Percentiles rank a stretch among this genome's conserved stretches.
phyloP scores from a whole-genome alignment of 2,329 filamentous ascomycete genomes.

The Penicillium rolfsii region DNA sequence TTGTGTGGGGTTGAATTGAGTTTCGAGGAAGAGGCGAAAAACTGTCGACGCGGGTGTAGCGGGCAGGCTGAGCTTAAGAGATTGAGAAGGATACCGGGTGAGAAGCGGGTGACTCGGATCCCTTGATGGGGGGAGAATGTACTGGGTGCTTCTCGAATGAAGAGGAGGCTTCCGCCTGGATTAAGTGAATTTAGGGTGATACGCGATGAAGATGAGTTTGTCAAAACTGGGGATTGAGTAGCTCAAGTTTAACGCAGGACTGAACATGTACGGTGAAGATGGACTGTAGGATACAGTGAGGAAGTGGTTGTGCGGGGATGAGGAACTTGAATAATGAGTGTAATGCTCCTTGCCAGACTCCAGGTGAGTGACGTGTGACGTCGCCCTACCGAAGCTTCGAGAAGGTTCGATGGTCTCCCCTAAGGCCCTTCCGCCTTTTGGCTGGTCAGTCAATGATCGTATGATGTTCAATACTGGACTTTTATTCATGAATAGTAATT shows the following conservation, averaged over 20 bases:
- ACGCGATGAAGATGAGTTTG: not conserved
- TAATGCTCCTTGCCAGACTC: slow-evolving; percentile 17
- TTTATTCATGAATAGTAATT: not conserved
- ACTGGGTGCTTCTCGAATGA: slow-evolving; percentile 36
- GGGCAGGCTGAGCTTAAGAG: slow-evolving; percentile 11
- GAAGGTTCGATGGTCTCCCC: slow-evolving; percentile 36
- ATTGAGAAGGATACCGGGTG: slow-evolving; percentile 4
- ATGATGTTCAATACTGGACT: not conserved
- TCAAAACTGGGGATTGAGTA: slow-evolving; percentile 4
- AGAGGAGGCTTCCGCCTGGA: slow-evolving; percentile 38
- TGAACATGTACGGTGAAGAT: not conserved
- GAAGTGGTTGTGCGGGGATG: slow-evolving; percentile 4
- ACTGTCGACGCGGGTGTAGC: not conserved
- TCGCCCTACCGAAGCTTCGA: slow-evolving; percentile 40
- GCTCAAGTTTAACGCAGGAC: not conserved
- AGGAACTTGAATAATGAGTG: slow-evolving; percentile 18
- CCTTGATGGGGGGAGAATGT: slow-evolving; percentile 2
- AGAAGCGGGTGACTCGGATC: slow-evolving; percentile 12
- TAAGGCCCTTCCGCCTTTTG: not conserved
- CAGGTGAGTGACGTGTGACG: slow-evolving; percentile 40
- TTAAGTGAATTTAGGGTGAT: not conserved
- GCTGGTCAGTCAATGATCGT: not conserved
- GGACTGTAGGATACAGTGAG: not conserved
- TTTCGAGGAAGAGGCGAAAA: slow-evolving; percentile 10
- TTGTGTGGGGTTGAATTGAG: slow-evolving; percentile 17